Conservation (phyloP, 192 early-diverging fungal species). For the Geosiphon pyriformis region DNA sequence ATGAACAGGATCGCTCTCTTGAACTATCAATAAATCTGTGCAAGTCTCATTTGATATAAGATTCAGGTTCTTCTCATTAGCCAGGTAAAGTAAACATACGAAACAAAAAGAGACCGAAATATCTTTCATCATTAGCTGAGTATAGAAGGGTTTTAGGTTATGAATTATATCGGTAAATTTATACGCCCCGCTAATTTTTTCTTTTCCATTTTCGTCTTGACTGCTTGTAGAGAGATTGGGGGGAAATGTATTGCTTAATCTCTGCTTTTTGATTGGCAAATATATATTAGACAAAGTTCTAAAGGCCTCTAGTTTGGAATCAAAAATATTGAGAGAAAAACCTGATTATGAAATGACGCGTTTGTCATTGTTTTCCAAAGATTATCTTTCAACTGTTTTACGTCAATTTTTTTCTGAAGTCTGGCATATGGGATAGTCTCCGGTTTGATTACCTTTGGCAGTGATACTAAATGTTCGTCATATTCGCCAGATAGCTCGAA, state of each 20-base stretch:
- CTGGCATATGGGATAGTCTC: slow-evolving; percentile 73
- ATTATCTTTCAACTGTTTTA: slow-evolving; percentile 94
- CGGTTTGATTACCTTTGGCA: slow-evolving; percentile 62
- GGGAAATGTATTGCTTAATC: no score
- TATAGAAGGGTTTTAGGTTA: slow-evolving; percentile 68
- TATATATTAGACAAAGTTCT: neutral
- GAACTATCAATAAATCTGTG: slow-evolving; percentile 27
- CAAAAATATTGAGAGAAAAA: neutral
- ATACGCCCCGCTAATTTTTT: slow-evolving; percentile 50
- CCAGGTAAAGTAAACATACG: slow-evolving; percentile 92
- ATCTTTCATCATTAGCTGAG: slow-evolving; percentile 72
- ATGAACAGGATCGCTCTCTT: no score
- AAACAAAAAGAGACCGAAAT: slow-evolving; percentile 96
- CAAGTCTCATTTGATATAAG: slow-evolving; percentile 41
- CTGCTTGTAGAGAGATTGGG: no score
- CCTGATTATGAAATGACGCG: neutral
- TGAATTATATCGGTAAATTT: slow-evolving; percentile 72
- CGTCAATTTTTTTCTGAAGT: slow-evolving; percentile 89
- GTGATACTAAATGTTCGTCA: slow-evolving; percentile 41
- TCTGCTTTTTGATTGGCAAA: neutral
- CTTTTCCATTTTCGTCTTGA: neutral
- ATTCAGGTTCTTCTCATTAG: slow-evolving; percentile 82
- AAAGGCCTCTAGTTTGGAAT: neutral
- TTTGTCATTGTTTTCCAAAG: slow-evolving; percentile 75
- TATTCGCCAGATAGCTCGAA: no score